Percentiles rank a stretch among this genome's conserved stretches.
Evolutionary conservation across 23 red algal species (phyloP).

Genomic region (Gracilaria domingensis): DNA sequence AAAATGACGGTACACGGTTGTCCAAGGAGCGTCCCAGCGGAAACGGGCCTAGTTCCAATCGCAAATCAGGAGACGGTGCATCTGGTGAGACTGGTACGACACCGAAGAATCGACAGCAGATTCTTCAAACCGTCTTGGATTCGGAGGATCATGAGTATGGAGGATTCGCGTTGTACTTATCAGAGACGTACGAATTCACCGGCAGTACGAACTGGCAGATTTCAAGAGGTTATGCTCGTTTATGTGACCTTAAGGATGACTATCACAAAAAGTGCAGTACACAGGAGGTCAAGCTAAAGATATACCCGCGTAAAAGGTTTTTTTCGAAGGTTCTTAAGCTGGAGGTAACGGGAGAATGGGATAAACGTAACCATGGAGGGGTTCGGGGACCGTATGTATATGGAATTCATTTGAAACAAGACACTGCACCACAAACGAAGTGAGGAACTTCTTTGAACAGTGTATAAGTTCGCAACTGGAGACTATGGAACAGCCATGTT

Average conservation of each 20-base stretch:
- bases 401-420: slow-evolving; percentile 56
- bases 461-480: background rate
- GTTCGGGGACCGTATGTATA: slow-evolving; percentile 98
- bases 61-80: background rate
- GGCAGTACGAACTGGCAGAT: slow-evolving; percentile 81
- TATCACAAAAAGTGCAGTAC: slow-evolving; percentile 83
- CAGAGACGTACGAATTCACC: slow-evolving; percentile 80
- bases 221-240: slow-evolving; percentile 86
- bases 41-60: background rate
- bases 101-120: slow-evolving; percentile 59
- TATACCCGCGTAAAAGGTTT: slow-evolving; percentile 92
- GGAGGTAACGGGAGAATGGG: slow-evolving; percentile 98
- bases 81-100: slow-evolving; percentile 26
- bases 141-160: slow-evolving; percentile 56
- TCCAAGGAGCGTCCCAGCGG: background rate
- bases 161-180: slow-evolving; percentile 64
- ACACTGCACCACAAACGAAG: slow-evolving; percentile 15
- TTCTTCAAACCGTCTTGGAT: slow-evolving; percentile 51
- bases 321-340: slow-evolving; percentile 91
- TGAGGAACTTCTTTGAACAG: background rate
- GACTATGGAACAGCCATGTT: background rate
- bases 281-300: slow-evolving; percentile 75
- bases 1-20: background rate
- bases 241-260: slow-evolving; percentile 93
- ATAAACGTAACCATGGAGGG: slow-evolving; percentile 95